Percentiles rank a stretch among this genome's conserved stretches.
Evolutionary conservation across 2,329 filamentous ascomycete species (phyloP).

Genomic region (Diaporthe vaccinii): DNA sequence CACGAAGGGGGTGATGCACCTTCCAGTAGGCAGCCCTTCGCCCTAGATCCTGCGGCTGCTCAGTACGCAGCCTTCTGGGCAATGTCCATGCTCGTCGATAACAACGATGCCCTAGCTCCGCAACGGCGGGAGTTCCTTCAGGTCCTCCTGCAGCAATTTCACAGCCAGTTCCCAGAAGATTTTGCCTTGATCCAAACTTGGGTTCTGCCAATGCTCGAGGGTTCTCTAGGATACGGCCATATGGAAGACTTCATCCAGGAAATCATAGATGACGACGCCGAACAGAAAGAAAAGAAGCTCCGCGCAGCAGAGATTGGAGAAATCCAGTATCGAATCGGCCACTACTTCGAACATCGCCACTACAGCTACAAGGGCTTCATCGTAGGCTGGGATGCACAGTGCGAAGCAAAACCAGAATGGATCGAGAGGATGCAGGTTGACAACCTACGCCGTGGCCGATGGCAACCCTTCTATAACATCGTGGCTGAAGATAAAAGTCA

Average conservation of each 20-base stretch:
- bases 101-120: constrained; percentile 2
- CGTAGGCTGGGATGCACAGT: constrained; percentile 68
- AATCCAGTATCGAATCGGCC: constrained; percentile 64
- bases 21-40: neutral
- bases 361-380: constrained; percentile 74
- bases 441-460: constrained; percentile 64
- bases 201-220: constrained; percentile 4
- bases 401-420: constrained; percentile 65
- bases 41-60: constrained; percentile 36
- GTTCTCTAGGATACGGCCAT: neutral
- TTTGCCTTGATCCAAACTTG: constrained; percentile 22
- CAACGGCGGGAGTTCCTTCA: constrained; percentile 33
- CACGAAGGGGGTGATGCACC: neutral
- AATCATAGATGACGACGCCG: neutral
- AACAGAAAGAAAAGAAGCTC: neutral
- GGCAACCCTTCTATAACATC: constrained; percentile 77
- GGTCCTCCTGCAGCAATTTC: constrained; percentile 35
- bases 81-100: constrained; percentile 37
- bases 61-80: constrained; percentile 42
- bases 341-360: constrained; percentile 71
- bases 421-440: constrained; percentile 74
- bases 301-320: neutral
- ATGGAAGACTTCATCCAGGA: neutral
- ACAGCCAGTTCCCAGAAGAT: constrained; percentile 41
- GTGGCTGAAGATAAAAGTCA: constrained; percentile 73